These are phyloP conservation scores for Babesia bovis DNA, from an alignment of 169 alveolate genomes.

Conservation along the genomic window DNA sequence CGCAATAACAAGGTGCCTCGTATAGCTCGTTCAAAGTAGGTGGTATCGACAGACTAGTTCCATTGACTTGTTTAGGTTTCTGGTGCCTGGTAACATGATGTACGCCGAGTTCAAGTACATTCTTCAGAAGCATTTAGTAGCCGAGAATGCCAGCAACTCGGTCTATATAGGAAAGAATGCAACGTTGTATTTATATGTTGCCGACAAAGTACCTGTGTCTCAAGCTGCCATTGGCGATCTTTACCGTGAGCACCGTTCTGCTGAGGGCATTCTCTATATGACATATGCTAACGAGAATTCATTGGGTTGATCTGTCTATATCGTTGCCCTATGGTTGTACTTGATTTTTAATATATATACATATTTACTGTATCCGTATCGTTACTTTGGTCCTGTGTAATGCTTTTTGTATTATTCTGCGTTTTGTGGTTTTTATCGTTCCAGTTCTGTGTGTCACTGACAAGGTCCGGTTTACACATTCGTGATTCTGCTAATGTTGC, in stretches of 20 bases:
- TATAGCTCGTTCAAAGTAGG: conserved; percentile 38
- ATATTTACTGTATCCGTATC: neutral
- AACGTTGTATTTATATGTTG: conserved; percentile 81
- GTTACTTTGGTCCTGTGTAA: neutral
- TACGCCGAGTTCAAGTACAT: conserved; percentile 87
- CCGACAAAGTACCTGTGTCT: conserved; percentile 78
- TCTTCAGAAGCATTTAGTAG: conserved; percentile 81
- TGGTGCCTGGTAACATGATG: conserved; percentile 86
- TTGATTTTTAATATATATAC: no score
- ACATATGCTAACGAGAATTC: conserved; percentile 79
- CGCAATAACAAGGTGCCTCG: conserved; percentile 29
- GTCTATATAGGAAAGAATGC: conserved; percentile 62
- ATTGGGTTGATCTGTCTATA: conserved; percentile 48
- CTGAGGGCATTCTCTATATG: conserved; percentile 83
- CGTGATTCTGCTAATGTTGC: neutral
- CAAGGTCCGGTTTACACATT: conserved; percentile 5
- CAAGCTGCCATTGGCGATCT: conserved; percentile 82
- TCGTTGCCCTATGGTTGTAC: no score
- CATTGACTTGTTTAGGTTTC: conserved; percentile 57
- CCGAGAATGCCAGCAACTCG: conserved; percentile 54
- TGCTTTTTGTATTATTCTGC: neutral
- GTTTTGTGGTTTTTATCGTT: neutral
- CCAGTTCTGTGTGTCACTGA: neutral
- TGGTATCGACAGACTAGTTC: neutral
- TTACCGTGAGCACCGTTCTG: conserved; percentile 79